These are phyloP conservation scores for Gracilaria domingensis DNA, from an alignment of 23 red algal species.

Conservation along the genomic window DNA sequence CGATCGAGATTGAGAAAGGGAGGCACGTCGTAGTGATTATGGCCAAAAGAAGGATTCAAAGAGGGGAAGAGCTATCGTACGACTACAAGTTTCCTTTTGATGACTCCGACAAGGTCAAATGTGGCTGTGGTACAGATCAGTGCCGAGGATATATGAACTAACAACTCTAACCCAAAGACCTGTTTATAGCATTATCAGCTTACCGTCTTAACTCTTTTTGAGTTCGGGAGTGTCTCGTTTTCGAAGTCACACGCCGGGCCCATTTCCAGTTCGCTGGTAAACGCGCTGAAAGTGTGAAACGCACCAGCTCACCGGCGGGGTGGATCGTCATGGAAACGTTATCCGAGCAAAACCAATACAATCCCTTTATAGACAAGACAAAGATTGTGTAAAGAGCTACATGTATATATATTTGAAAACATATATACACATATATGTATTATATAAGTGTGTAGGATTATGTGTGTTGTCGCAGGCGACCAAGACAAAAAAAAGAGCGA, in stretches of 20 bases:
- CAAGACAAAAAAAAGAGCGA: constrained; percentile 29
- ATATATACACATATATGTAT: constrained; percentile 36
- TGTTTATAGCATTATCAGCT: constrained; percentile 6
- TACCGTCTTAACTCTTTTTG: neutral
- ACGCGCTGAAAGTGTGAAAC: neutral
- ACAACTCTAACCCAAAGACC: constrained; percentile 5
- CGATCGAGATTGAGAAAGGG: constrained; percentile 58
- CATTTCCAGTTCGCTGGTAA: neutral
- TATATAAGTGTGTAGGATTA: constrained; percentile 20
- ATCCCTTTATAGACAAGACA: constrained; percentile 42
- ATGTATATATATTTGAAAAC: constrained; percentile 26
- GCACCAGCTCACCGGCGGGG: neutral
- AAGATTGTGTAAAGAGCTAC: constrained; percentile 37
- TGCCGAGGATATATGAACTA: constrained; percentile 80
- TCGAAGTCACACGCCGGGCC: neutral
- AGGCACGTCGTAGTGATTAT: constrained; percentile 85
- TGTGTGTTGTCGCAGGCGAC: constrained; percentile 20
- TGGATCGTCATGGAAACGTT: neutral
- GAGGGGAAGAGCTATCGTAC: constrained; percentile 94
- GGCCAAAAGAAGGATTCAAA: constrained; percentile 66
- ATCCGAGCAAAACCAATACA: constrained; percentile 21
- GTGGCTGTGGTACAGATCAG: constrained; percentile 59
- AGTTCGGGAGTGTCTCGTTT: neutral
- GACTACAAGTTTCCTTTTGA: constrained; percentile 92
- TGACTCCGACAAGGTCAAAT: constrained; percentile 70